Conservation (phyloP, 495 filamentous ascomycete genomes). For the Aspergillus asperescens region DNA sequence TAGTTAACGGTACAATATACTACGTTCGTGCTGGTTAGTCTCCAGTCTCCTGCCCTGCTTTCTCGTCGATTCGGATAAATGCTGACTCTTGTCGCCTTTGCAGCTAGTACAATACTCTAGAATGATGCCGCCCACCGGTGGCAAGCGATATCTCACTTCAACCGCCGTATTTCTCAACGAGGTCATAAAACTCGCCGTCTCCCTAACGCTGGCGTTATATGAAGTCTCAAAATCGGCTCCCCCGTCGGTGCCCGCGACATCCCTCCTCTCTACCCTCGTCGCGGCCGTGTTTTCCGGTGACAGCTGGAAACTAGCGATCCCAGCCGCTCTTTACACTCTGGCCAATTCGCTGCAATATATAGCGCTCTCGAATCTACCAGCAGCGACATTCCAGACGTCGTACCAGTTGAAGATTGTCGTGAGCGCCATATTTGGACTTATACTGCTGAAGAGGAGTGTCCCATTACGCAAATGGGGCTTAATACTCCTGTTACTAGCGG, state of each 20-base stretch:
- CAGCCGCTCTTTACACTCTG: constrained; percentile 80
- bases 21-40: constrained; percentile 38
- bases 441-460: constrained; percentile 65
- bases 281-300: constrained; percentile 82
- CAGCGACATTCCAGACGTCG: constrained; percentile 86
- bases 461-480: constrained; percentile 69
- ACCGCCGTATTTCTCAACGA: constrained; percentile 95
- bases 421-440: constrained; percentile 81
- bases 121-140: constrained; percentile 75
- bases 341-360: constrained; percentile 91
- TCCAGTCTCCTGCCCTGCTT: background rate
- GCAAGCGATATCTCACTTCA: constrained; percentile 85
- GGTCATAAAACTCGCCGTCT: constrained; percentile 82
- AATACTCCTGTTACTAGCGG: constrained; percentile 71
- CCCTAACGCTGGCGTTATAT: constrained; percentile 78
- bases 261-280: constrained; percentile 73
- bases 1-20: constrained; percentile 41
- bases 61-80: background rate
- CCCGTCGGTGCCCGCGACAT: constrained; percentile 69
- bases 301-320: constrained; percentile 92
- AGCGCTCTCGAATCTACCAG: constrained; percentile 83
- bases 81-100: constrained; percentile 14
- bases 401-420: constrained; percentile 92
- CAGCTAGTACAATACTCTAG: constrained; percentile 90
- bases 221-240: constrained; percentile 73